Evolutionary conservation across 306 rosid species (phyloP).

Genomic region (Dalbergia oliveri): DNA sequence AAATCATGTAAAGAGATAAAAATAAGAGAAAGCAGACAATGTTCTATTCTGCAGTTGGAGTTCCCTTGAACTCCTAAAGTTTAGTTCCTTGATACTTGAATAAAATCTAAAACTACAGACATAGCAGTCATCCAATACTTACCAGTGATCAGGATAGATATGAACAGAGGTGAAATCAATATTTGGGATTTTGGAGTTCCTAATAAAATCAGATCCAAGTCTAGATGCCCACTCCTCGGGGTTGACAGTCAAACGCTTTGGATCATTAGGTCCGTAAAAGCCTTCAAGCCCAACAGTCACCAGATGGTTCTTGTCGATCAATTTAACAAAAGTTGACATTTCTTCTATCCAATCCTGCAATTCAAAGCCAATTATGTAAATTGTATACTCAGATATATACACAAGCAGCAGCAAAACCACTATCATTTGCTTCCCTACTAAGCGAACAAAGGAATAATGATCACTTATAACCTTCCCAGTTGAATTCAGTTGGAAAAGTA

Average conservation of each 20-base stretch:
- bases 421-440: slow-evolving; percentile 19
- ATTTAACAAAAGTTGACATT: slow-evolving; percentile 89
- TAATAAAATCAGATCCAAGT: slow-evolving; percentile 94
- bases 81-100: background rate
- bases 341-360: slow-evolving; percentile 98
- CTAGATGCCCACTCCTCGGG: slow-evolving; percentile 94
- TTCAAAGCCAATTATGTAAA: slow-evolving; percentile 47
- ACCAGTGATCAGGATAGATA: slow-evolving; percentile 99
- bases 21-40: slow-evolving; percentile 27
- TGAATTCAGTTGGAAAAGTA: slow-evolving; percentile 15
- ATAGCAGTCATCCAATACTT: slow-evolving; percentile 50
- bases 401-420: background rate
- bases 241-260: slow-evolving; percentile 69
- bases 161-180: slow-evolving; percentile 95
- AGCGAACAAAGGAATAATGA: background rate
- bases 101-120: slow-evolving; percentile 15
- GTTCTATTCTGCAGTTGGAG: slow-evolving; percentile 7
- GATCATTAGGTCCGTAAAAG: slow-evolving; percentile 92
- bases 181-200: slow-evolving; percentile 71
- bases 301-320: slow-evolving; percentile 91
- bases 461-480: background rate
- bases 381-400: slow-evolving; percentile 34
- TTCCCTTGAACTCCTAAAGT: background rate
- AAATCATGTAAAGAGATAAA: slow-evolving; percentile 10
- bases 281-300: slow-evolving; percentile 96